Conservation (phyloP, 106 monocot genomes). For the Allium cepa region DNA sequence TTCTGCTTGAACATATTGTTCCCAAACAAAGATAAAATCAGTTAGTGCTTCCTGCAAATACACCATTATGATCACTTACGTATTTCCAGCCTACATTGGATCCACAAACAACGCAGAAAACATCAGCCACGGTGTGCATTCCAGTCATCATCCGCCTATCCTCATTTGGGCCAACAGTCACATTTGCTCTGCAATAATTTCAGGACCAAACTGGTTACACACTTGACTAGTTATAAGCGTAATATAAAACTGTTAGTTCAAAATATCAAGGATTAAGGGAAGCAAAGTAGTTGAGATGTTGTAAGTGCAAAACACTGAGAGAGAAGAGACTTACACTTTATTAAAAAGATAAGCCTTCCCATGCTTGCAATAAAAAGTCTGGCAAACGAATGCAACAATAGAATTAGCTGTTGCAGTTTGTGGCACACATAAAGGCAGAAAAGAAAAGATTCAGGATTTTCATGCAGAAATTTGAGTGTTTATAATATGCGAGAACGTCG, state of each 20-base stretch:
- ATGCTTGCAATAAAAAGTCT: not conserved
- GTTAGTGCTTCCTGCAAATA: no score
- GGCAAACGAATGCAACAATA: not conserved
- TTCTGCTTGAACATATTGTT: no score
- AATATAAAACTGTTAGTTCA: no score
- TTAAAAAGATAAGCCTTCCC: not conserved
- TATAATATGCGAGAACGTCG: no score
- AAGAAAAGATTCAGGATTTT: no score
- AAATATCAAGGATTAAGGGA: no score
- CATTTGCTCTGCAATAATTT: constrained; percentile 42
- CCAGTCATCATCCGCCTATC: constrained; percentile 75
- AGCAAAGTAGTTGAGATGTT: no score
- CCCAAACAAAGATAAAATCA: no score
- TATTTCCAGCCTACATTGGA: constrained; percentile 88
- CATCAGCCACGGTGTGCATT: constrained; percentile 78
- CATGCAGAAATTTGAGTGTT: no score
- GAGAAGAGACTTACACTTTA: not conserved
- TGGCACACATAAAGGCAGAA: not conserved
- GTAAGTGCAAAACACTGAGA: not conserved
- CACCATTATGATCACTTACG: constrained; percentile 18
- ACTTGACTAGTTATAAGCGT: no score
- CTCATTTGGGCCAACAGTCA: constrained; percentile 44
- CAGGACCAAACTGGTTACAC: no score
- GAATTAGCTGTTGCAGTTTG: not conserved
- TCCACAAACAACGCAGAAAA: constrained; percentile 74